Evolutionary conservation across 495 filamentous ascomycete genomes (phyloP).

Genomic region (Lentithecium fluviatile): DNA sequence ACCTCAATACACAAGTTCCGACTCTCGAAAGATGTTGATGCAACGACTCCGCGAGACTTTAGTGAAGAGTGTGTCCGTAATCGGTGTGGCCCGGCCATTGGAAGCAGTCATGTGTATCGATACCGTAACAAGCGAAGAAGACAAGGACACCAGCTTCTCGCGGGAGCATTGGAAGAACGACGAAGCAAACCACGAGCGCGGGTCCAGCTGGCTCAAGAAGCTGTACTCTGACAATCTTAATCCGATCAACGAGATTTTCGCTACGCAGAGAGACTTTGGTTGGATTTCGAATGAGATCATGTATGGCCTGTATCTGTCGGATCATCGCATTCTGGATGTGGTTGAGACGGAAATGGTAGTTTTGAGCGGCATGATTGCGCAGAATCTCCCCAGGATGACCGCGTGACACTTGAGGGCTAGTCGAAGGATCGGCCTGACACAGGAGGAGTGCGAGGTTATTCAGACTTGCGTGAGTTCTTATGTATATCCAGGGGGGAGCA

Average conservation of each 20-base stretch:
- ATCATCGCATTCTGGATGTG: conserved; percentile 5
- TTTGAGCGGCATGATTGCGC: conserved; percentile 9
- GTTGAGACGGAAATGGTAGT: conserved; percentile 14
- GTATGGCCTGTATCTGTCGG: conserved; percentile 11
- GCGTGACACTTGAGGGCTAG: conserved; percentile 13
- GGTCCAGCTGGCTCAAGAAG: conserved; percentile 2
- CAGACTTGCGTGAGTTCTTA: conserved; percentile 1
- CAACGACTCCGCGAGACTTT: conserved; percentile 1
- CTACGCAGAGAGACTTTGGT: conserved; percentile 6
- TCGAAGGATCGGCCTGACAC: conserved; percentile 2
- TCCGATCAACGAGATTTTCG: conserved; percentile 8
- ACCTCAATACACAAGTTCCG: not conserved
- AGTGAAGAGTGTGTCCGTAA: conserved; percentile 4
- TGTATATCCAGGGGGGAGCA: not conserved
- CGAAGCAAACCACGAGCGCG: conserved; percentile 7
- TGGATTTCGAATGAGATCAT: conserved; percentile 12
- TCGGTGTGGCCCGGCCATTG: conserved; percentile 6
- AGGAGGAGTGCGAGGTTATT: conserved; percentile 4
- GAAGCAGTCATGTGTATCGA: conserved; percentile 14
- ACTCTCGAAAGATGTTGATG: conserved; percentile 1
- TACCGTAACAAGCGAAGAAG: not conserved
- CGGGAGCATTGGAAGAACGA: conserved; percentile 2
- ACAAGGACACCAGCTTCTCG: conserved; percentile 5
- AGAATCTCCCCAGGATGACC: conserved; percentile 11
- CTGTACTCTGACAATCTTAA: conserved; percentile 12